Evolutionary conservation across 2,329 filamentous ascomycete genomes (phyloP).

Genomic region (Xylariomycetidae sp.): DNA sequence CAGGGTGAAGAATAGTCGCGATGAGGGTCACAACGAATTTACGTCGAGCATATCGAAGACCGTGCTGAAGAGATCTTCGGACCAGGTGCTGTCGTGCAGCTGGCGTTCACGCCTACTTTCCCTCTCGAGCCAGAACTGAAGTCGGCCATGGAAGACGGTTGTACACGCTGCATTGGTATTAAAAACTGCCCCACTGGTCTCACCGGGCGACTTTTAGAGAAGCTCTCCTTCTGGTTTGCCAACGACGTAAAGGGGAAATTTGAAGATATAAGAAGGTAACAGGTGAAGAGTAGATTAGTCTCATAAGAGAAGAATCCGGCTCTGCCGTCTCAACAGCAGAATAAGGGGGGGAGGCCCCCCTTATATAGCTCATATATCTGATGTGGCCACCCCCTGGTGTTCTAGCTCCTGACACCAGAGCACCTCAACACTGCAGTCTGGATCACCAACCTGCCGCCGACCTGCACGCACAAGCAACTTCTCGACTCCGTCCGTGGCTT

Average conservation of each 20-base stretch:
- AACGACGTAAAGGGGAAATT: too few relatives aligned
- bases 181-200: neutral
- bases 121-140: neutral
- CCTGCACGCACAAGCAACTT: constrained; percentile 38
- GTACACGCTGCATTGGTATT: neutral
- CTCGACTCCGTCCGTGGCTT: constrained; percentile 36
- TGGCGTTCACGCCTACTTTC: neutral
- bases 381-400: too few relatives aligned
- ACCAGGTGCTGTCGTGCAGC: neutral
- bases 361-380: too few relatives aligned
- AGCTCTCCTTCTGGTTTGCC: neutral
- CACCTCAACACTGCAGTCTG: constrained; percentile 45
- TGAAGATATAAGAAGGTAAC: too few relatives aligned
- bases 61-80: neutral
- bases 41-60: constrained; percentile 1
- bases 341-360: too few relatives aligned
- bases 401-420: too few relatives aligned
- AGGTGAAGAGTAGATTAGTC: too few relatives aligned
- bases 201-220: neutral
- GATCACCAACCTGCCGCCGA: constrained; percentile 43
- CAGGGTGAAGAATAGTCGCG: too few relatives aligned
- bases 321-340: too few relatives aligned
- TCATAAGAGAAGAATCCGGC: too few relatives aligned
- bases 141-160: neutral
- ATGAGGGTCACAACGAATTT: too few relatives aligned